These are phyloP conservation scores for Entomortierella parvispora DNA, from an alignment of 192 early-diverging fungal genomes.

Conservation along the genomic window DNA sequence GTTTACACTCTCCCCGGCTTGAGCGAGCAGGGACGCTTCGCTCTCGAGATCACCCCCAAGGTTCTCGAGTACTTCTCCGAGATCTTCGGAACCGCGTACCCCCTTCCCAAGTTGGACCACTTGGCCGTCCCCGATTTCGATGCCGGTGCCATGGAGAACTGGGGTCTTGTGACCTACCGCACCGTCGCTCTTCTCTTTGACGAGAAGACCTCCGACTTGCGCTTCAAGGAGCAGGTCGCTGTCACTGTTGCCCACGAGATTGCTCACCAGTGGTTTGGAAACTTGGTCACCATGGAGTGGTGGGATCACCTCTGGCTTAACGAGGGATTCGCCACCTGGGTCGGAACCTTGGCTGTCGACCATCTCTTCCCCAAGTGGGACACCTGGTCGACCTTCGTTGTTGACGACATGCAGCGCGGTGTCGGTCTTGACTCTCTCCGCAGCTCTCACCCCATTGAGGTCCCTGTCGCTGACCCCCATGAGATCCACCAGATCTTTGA, in stretches of 20 bases:
- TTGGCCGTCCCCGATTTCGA: constrained; percentile 95
- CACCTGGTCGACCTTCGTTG: constrained; percentile 89
- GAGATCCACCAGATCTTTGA: constrained; percentile 97
- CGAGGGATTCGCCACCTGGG: constrained; percentile 98
- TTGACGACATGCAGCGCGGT: constrained; percentile 79
- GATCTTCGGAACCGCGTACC: constrained; percentile 89
- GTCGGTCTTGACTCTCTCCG: constrained; percentile 85
- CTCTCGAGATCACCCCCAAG: constrained; percentile 78
- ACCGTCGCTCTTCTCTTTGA: constrained; percentile 87
- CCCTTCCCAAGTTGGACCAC: constrained; percentile 89
- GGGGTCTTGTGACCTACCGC: constrained; percentile 95
- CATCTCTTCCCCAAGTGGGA: constrained; percentile 94
- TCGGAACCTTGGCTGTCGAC: constrained; percentile 88
- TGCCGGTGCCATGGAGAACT: constrained; percentile 94
- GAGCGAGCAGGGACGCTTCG: constrained; percentile 85
- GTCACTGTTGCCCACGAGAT: constrained; percentile 91
- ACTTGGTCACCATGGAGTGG: constrained; percentile 96
- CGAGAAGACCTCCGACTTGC: constrained; percentile 76
- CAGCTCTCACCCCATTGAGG: constrained; percentile 94
- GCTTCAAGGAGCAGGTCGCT: constrained; percentile 84
- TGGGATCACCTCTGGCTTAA: constrained; percentile 97
- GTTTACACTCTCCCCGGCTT: constrained; percentile 89
- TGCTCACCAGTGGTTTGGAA: constrained; percentile 93
- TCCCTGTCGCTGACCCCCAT: constrained; percentile 81
- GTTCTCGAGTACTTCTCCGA: constrained; percentile 89